A percentile compares a stretch with the other conserved stretches of the same genome.
phyloP scores from a whole-genome alignment of 1,139 yeast species.

The Taphrina populina region DNA sequence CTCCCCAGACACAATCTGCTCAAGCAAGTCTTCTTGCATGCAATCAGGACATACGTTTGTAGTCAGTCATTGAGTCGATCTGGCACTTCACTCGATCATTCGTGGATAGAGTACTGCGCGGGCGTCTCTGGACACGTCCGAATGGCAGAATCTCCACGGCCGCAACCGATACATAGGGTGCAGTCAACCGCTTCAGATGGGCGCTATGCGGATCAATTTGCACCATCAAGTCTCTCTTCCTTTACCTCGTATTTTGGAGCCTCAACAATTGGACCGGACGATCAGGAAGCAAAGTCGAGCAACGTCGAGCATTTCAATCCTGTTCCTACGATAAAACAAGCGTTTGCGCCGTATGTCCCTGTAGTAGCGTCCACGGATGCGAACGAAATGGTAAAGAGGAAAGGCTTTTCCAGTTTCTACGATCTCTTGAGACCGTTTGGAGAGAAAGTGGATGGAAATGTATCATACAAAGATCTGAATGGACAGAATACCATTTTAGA shows the following conservation, averaged over 20 bases:
- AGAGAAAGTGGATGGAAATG: constrained; percentile 46
- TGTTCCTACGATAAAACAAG: constrained; percentile 37
- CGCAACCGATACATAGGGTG: constrained; percentile 7
- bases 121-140: no score
- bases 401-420: constrained; percentile 47
- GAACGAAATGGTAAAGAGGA: constrained; percentile 50
- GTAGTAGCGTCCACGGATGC: constrained; percentile 56
- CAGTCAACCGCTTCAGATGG: constrained; percentile 8
- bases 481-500: constrained; percentile 41
- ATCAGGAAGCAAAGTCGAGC: not conserved
- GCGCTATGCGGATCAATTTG: constrained; percentile 11
- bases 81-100: no score
- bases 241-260: constrained; percentile 30
- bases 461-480: constrained; percentile 48
- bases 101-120: no score
- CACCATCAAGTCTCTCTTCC: constrained; percentile 23
- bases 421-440: constrained; percentile 51
- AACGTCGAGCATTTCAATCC: constrained; percentile 3
- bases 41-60: no score
- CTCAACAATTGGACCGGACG: not conserved
- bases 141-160: constrained; percentile 8
- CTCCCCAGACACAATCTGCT: no score
- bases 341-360: constrained; percentile 58
- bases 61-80: no score
- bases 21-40: no score